Evolutionary conservation across 2,329 filamentous ascomycete genomes (phyloP), one percentile per base, ranked within the genome.

Genomic region (Geosmithia morbida): DNA sequence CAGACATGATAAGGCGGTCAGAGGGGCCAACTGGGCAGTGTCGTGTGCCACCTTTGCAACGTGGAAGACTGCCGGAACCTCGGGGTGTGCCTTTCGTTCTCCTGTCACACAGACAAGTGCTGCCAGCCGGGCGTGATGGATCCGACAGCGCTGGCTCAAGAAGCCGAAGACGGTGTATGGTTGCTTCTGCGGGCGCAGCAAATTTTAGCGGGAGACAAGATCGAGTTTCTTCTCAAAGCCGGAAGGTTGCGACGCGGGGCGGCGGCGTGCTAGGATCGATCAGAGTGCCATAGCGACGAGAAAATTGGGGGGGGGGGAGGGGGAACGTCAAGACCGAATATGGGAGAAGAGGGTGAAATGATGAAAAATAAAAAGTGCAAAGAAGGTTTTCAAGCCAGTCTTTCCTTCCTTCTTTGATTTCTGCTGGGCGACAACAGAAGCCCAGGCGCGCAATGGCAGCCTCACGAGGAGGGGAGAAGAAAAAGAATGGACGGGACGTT

Each of bases 1-100:
- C 49, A 60, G 61, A 48, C 63, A 64, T 62, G 66, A 65, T 33
- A 50, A 57, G 26, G 33, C 44, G 29, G 44, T 39, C 33, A 3
- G n/a, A 37, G 33, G 14, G 19, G 16, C 42, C 16, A 29, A n/a
- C 17, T n/a, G 7, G 20, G 20, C 8, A 13, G 17, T 44, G 18
- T 20, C 42, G 11, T 44, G 18, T 26, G 42, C 3, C 16, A 19
- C 18, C 3, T 26, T 44, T 11, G 33, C 33, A 37, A 37, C 33
- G 22, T 26, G 37, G 13, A 41, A 20, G 40, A 41, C 19, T 41
- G 19, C 18, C 40, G 40, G n/a, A 41, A 20, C 7, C n/a, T 18
- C 40, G 40, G 37, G 37, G 17, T 4, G 40, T 13, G 40, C 7
- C 40, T 41, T 16, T 41, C 7, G 40, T 41, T 41, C 40, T 26